Base-by-base conservation (phyloP, 1,284 basidiomycete genomes). In the Puccinia sorghi region DNA sequence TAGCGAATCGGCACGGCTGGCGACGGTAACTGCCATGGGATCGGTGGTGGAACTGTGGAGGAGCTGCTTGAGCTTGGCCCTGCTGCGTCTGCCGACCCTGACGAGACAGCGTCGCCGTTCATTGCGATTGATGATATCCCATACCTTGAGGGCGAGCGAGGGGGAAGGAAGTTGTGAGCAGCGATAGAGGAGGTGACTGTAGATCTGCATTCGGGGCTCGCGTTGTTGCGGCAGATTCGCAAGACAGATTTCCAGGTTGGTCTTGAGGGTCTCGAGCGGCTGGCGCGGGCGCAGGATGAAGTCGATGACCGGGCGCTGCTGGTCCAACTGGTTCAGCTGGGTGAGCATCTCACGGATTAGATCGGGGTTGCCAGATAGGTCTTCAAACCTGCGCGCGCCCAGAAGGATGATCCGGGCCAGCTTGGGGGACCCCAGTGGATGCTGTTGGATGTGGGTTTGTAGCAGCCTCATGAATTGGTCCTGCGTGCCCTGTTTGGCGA, bases 321-420 rank as follows among this genome's bases (percentile, higher is more conserved):
- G 59, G 46, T 74, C 72, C 25, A 6, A 9, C 7, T 43, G 41
- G 17, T 61, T 41, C 15, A 74, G 57, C 52, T 32, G 32, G 2
- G 9, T 32, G 7, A 74, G 22, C 8, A 41, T 48, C 25, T 64
- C 37, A 12, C 48, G 57, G 15, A 74, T 74, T 20, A 74, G n/a
- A n/a, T 48, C 46, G 39, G 32, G 27, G 61, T 74, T 74, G 1
- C 25, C 46, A 3, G 57, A n/a, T 6, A 63, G 27, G 11, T 12
- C 22, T 46, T 64, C 25, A 13, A 64, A 74, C 27, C 59, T 46
- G 17, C 57, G 41, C 15, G 57, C 57, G 50, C 39, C 72, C 8
- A 63, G 46, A 2, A 74, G 50, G 32, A 74, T 64, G 72, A 64
- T 74, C 20, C 72, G 54, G 11, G 72, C 59, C 22, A 74, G 57